Evolutionary conservation across 768 basidiomycete species (phyloP).

Genomic region (Kwoniella bestiolae): DNA sequence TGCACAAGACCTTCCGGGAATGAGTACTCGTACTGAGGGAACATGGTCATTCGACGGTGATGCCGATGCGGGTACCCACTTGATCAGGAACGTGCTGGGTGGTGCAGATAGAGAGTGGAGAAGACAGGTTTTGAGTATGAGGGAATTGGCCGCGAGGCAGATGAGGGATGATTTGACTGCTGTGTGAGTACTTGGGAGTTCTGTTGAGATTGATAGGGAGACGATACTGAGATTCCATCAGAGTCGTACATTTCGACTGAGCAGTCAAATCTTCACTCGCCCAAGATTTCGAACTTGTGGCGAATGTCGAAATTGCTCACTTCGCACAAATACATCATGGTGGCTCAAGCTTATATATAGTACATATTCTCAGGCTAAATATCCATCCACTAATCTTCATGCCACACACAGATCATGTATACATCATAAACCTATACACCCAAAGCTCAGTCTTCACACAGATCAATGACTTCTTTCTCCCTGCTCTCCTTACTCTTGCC

Average conservation of each 20-base stretch:
- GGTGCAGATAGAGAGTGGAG: constrained; percentile 11
- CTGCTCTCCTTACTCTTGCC: too few relatives aligned
- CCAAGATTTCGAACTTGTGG: too few relatives aligned
- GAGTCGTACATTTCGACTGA: background rate
- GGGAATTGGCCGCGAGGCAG: background rate
- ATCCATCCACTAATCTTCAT: too few relatives aligned
- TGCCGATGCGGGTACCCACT: constrained; percentile 1
- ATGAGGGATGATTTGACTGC: constrained; percentile 11
- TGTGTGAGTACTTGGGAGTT: constrained; percentile 1
- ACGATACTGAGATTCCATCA: background rate
- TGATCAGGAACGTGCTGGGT: constrained; percentile 6
- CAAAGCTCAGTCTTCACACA: too few relatives aligned
- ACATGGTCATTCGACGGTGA: constrained; percentile 1
- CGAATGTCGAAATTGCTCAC: too few relatives aligned
- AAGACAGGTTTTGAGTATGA: constrained; percentile 1
- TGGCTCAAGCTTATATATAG: too few relatives aligned
- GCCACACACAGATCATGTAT: too few relatives aligned
- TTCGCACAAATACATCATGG: too few relatives aligned
- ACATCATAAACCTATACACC: too few relatives aligned
- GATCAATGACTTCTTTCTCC: too few relatives aligned
- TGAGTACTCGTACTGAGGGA: background rate
- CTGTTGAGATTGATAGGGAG: background rate
- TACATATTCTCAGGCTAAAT: too few relatives aligned
- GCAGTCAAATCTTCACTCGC: too few relatives aligned
- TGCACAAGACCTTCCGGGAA: constrained; percentile 2